phyloP scores from a whole-genome alignment of 73 alveolate genomes.

The Paramecium bursaria region DNA sequence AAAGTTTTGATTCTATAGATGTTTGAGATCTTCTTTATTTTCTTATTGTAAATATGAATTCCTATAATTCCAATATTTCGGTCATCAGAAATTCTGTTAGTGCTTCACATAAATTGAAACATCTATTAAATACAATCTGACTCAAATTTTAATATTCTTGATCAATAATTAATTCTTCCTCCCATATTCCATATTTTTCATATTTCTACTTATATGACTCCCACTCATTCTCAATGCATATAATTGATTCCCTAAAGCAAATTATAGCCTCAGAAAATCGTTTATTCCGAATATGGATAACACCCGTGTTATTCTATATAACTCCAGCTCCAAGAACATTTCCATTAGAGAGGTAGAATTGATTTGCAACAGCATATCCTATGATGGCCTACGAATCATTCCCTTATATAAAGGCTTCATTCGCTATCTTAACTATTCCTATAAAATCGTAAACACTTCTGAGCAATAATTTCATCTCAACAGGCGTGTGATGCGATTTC shows the following conservation, averaged over 20 bases:
- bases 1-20: constrained; percentile 3
- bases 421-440: constrained; percentile 38
- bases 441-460: constrained; percentile 58
- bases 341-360: constrained; percentile 25
- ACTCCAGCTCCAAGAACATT: constrained; percentile 37
- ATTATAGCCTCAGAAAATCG: constrained; percentile 25
- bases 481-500: constrained; percentile 3
- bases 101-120: constrained; percentile 55
- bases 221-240: constrained; percentile 38
- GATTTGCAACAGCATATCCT: constrained; percentile 51
- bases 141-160: constrained; percentile 45
- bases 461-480: constrained; percentile 13
- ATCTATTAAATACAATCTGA: constrained; percentile 28
- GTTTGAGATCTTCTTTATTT: neutral
- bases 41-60: neutral
- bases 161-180: constrained; percentile 44
- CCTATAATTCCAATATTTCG: constrained; percentile 35
- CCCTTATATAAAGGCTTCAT: constrained; percentile 50
- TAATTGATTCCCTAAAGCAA: constrained; percentile 32
- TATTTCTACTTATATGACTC: constrained; percentile 29
- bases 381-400: constrained; percentile 37
- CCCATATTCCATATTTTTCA: constrained; percentile 1
- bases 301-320: constrained; percentile 39
- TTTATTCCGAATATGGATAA: constrained; percentile 32
- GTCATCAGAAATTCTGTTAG: constrained; percentile 19